These are phyloP conservation scores for Cenchrus fungigraminus DNA, from an alignment of 176 grass and related monocot species.

Conservation along the genomic window DNA sequence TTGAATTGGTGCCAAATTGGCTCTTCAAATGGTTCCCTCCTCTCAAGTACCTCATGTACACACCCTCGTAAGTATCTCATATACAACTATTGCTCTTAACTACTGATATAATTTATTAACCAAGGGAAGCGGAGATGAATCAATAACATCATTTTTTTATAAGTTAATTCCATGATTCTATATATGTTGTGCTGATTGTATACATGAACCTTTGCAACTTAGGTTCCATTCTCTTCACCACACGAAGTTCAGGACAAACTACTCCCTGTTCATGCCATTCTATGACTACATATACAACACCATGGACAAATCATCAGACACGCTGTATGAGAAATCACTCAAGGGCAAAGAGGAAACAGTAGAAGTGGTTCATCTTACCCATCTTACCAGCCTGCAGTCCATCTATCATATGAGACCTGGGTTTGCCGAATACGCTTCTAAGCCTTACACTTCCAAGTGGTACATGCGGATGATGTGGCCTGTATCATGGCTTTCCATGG, in stretches of 20 bases:
- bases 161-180: neutral
- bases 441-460: slow-evolving; percentile 66
- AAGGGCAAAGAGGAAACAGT: slow-evolving; percentile 54
- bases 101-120: slow-evolving; percentile 7
- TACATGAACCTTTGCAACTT: neutral
- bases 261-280: slow-evolving; percentile 94
- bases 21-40: slow-evolving; percentile 71
- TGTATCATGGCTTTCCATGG: slow-evolving; percentile 61
- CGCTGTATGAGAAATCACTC: slow-evolving; percentile 68
- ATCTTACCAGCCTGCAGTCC: slow-evolving; percentile 74
- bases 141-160: neutral
- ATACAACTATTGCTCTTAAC: neutral
- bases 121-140: neutral
- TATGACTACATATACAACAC: slow-evolving; percentile 93
- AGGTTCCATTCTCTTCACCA: slow-evolving; percentile 98
- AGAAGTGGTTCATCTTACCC: slow-evolving; percentile 78
- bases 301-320: slow-evolving; percentile 75
- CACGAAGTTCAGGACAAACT: slow-evolving; percentile 87
- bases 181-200: neutral
- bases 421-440: slow-evolving; percentile 76
- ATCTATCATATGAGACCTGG: slow-evolving; percentile 77
- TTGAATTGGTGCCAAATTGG: slow-evolving; percentile 78
- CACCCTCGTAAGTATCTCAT: slow-evolving; percentile 75
- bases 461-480: slow-evolving; percentile 68
- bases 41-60: slow-evolving; percentile 98